Base-by-base conservation (phyloP, 2,329 filamentous ascomycete genomes). In the Neonectria faginata region DNA sequence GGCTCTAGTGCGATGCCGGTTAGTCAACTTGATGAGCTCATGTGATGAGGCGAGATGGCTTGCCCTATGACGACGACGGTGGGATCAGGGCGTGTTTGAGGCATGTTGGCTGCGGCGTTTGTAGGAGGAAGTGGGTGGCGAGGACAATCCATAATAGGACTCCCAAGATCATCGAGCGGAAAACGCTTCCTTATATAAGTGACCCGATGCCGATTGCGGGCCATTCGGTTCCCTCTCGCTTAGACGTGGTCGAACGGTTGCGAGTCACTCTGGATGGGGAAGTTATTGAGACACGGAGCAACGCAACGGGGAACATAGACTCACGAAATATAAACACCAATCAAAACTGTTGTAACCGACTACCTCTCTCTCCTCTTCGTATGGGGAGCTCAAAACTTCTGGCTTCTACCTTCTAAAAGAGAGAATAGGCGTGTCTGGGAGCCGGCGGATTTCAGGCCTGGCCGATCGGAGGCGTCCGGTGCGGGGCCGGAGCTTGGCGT, bases 1-100 rank as follows among this genome's bases (percentile, higher is more conserved):
- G 68, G 85, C 85, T 53, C 86, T 87, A 47, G 0, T 3, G 44
- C 16, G 9, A 3, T 7, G 9, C 11, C 3, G 44, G 18, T 8
- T 42, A 14, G 4, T 47, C 4, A 18, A 11, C 25, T 56, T 58
- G n/a, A n/a, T 33, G 12, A 18, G 3, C 7, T 1, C 5, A 27
- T 18, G 27, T 11, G n/a, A 8, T 3, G 2, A 25, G 22, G 20
- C 9, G 11, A 1, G 2, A 42, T 18, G 8, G 0, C 66, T 57
- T 72, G 76, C 75, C 75, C 75, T 1, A 77, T 62, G 1, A 77
- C 72, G 20, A 76, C 68, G n/a, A 77, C 65, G 1, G 74, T 73
- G 7, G 70, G 54, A 10, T 69, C 66, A 0, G 22, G 29, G 4
- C 53, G 20, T 1, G 60, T 14, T n/a, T 45, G 6, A 3, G 8